Conservation (phyloP, 148 eudicot genomes). For the Tetragonia tetragonoides region DNA sequence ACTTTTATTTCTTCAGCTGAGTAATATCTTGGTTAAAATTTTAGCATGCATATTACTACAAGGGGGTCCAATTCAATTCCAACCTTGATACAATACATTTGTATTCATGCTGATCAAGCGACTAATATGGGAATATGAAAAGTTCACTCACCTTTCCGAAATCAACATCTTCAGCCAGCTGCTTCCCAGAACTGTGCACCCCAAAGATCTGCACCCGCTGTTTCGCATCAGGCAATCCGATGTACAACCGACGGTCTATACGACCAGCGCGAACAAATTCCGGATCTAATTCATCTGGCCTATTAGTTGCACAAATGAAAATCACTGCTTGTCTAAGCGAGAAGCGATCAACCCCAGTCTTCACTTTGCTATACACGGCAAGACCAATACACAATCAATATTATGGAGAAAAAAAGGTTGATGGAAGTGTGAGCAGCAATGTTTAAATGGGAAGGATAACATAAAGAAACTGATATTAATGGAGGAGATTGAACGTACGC, state of each 20-base stretch:
- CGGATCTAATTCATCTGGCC: constrained; percentile 83
- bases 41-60: too few relatives aligned
- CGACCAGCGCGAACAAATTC: constrained; percentile 84
- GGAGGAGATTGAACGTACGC: background rate
- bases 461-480: background rate
- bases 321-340: constrained; percentile 86
- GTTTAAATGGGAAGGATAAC: background rate
- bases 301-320: constrained; percentile 93
- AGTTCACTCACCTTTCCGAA: constrained; percentile 55
- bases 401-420: background rate
- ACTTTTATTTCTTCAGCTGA: too few relatives aligned
- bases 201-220: constrained; percentile 86
- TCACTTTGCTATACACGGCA: constrained; percentile 56
- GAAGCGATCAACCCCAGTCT: constrained; percentile 81
- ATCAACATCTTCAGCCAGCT: constrained; percentile 81
- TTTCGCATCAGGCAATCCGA: constrained; percentile 89
- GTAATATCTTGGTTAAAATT: too few relatives aligned
- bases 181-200: constrained; percentile 78
- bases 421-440: background rate
- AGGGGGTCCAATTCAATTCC: background rate
- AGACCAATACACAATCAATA: background rate
- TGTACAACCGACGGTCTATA: constrained; percentile 84
- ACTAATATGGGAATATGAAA: background rate
- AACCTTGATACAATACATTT: background rate
- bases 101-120: background rate